Evolutionary conservation across 176 grass and related monocot genomes (phyloP).

Genomic region (Oryza officinalis): DNA sequence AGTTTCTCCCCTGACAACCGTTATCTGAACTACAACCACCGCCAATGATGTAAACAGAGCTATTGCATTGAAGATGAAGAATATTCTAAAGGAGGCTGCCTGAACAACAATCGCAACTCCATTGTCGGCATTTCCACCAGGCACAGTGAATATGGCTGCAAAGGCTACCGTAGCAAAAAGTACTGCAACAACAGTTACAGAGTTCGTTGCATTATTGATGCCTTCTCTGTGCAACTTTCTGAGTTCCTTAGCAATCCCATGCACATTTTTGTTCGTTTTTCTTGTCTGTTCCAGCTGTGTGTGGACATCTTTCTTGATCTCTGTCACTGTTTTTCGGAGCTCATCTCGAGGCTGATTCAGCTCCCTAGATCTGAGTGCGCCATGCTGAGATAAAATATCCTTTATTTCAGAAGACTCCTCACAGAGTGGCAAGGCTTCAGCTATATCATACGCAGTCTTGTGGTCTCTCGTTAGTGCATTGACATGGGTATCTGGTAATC

Average conservation of each 20-base stretch:
- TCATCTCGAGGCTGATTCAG: conserved; percentile 95
- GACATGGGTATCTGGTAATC: conserved; percentile 91
- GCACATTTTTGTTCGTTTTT: conserved; percentile 95
- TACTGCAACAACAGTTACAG: conserved; percentile 94
- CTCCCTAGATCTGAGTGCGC: conserved; percentile 80
- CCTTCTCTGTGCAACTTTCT: conserved; percentile 92
- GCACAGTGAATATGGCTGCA: conserved; percentile 93
- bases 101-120: conserved; percentile 66
- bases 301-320: conserved; percentile 98
- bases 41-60: conserved; percentile 92
- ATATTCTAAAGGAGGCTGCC: conserved; percentile 68
- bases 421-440: conserved; percentile 75
- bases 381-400: conserved; percentile 79
- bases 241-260: conserved; percentile 94
- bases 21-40: conserved; percentile 96
- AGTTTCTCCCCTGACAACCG: conserved; percentile 90
- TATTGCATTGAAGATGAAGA: conserved; percentile 92
- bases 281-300: conserved; percentile 87
- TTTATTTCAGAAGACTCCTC: conserved; percentile 92
- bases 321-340: conserved; percentile 83
- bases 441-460: conserved; percentile 93
- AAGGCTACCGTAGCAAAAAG: conserved; percentile 94
- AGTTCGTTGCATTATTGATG: conserved; percentile 96
- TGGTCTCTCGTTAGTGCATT: conserved; percentile 88
- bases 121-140: conserved; percentile 68